Conservation (phyloP, 306 rosid species). For the Mimosa pudica region DNA sequence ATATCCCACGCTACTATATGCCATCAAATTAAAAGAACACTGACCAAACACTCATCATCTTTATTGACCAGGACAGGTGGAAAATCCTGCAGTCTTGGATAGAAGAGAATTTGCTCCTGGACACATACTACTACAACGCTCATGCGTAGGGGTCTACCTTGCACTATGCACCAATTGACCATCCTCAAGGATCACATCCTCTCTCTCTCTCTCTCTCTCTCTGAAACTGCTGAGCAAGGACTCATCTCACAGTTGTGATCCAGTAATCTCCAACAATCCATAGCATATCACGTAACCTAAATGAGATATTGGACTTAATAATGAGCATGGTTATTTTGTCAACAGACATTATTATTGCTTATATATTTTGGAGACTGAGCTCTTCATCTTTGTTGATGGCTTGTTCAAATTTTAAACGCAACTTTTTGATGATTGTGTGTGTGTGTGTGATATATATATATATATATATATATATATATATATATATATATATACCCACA, state of each 20-base stretch:
- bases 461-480: too few relatives aligned
- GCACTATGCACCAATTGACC: slow-evolving; percentile 38
- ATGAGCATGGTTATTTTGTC: slow-evolving; percentile 6
- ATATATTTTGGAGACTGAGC: slow-evolving; percentile 30
- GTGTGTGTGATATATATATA: too few relatives aligned
- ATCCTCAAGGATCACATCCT: slow-evolving; percentile 11
- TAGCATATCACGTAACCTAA: neutral
- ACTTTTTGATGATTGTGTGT: slow-evolving; percentile 26
- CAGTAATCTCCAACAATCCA: neutral
- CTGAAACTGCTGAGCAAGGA: slow-evolving; percentile 18
- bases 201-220: slow-evolving; percentile 2
- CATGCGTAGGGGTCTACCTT: slow-evolving; percentile 40
- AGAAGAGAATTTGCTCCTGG: slow-evolving; percentile 9
- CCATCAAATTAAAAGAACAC: slow-evolving; percentile 20
- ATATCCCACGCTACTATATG: neutral
- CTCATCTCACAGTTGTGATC: slow-evolving; percentile 1
- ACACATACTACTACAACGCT: slow-evolving; percentile 25
- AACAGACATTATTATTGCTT: slow-evolving; percentile 6
- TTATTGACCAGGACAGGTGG: slow-evolving; percentile 24
- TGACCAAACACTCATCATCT: slow-evolving; percentile 30
- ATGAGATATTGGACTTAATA: neutral
- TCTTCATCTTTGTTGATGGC: slow-evolving; percentile 18
- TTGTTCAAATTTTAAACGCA: slow-evolving; percentile 5
- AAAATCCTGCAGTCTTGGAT: neutral
- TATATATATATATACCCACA: neutral